Conservation (phyloP, 2,329 filamentous ascomycete genomes). For the Corinectria fuckeliana region DNA sequence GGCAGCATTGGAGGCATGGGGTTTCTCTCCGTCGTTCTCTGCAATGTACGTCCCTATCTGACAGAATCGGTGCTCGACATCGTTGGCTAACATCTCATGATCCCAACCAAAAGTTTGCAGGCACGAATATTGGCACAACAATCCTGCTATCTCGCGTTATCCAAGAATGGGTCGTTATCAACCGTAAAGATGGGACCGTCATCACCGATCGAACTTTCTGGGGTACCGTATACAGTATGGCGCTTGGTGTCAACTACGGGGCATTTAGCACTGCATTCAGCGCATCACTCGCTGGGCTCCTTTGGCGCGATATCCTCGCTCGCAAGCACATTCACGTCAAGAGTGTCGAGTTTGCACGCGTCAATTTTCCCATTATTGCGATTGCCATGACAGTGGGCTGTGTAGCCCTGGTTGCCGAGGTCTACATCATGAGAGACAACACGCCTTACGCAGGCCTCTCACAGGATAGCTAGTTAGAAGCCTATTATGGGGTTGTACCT, state of each 20-base stretch:
- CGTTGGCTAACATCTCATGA: neutral
- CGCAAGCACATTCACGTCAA: slow-evolving; percentile 72
- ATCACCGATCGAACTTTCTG: slow-evolving; percentile 73
- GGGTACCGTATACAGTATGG: slow-evolving; percentile 78
- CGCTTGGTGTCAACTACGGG: slow-evolving; percentile 76
- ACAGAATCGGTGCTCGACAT: neutral
- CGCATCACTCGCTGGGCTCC: slow-evolving; percentile 72
- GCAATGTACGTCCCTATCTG: slow-evolving; percentile 64
- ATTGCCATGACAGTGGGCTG: slow-evolving; percentile 71
- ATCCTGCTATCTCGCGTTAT: slow-evolving; percentile 75
- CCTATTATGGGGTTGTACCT: too few relatives aligned
- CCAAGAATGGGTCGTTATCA: slow-evolving; percentile 71
- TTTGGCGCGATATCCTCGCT: slow-evolving; percentile 74
- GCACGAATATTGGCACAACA: slow-evolving; percentile 78
- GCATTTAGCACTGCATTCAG: slow-evolving; percentile 77
- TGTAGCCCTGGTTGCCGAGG: slow-evolving; percentile 65
- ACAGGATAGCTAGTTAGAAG: too few relatives aligned
- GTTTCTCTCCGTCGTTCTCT: slow-evolving; percentile 72
- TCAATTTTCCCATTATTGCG: slow-evolving; percentile 74
- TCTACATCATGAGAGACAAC: slow-evolving; percentile 57
- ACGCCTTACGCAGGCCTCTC: slow-evolving; percentile 18
- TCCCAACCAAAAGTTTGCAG: slow-evolving; percentile 65
- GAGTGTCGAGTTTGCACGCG: slow-evolving; percentile 68
- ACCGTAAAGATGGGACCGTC: slow-evolving; percentile 49
- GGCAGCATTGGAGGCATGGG: slow-evolving; percentile 76